Evolutionary conservation across 2,329 filamentous ascomycete species (phyloP).

Genomic region (Blastomyces gilchristii): DNA sequence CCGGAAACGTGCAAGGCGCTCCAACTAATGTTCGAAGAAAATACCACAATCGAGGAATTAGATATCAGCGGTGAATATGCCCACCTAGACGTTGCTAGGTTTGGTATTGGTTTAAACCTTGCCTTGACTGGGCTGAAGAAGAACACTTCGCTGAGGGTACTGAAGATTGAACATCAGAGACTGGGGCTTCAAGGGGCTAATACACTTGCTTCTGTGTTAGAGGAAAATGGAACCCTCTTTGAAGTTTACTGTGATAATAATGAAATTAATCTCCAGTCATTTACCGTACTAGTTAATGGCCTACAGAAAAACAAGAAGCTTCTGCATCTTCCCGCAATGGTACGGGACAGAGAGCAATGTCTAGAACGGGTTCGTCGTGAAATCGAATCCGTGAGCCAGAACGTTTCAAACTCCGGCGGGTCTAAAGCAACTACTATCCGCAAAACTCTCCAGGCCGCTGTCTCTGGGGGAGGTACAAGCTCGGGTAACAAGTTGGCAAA

Average conservation of each 20-base stretch:
- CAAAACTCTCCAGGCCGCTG: constrained; percentile 34
- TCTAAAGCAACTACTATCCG: constrained; percentile 33
- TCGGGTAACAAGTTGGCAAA: constrained; percentile 27
- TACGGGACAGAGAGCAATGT: constrained; percentile 50
- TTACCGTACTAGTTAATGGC: constrained; percentile 58
- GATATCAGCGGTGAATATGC: constrained; percentile 64
- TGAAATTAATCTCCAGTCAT: constrained; percentile 58
- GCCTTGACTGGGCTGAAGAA: constrained; percentile 54
- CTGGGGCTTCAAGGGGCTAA: constrained; percentile 60
- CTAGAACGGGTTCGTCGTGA: constrained; percentile 50
- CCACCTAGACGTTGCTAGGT: constrained; percentile 57
- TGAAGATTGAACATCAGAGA: constrained; percentile 59
- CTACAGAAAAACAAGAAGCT: constrained; percentile 56
- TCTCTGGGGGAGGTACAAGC: constrained; percentile 25
- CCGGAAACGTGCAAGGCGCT: constrained; percentile 56
- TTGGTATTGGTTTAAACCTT: constrained; percentile 58
- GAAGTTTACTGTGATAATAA: constrained; percentile 64
- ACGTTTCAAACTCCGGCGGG: constrained; percentile 22
- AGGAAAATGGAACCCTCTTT: constrained; percentile 51
- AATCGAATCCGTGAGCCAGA: constrained; percentile 42
- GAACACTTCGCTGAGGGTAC: constrained; percentile 51
- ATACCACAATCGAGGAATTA: constrained; percentile 54
- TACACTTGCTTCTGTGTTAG: constrained; percentile 57
- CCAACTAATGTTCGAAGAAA: constrained; percentile 55
- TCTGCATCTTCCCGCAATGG: constrained; percentile 53